Conservation (phyloP, 768 basidiomycete species). For the Gautieria morchelliformis region DNA sequence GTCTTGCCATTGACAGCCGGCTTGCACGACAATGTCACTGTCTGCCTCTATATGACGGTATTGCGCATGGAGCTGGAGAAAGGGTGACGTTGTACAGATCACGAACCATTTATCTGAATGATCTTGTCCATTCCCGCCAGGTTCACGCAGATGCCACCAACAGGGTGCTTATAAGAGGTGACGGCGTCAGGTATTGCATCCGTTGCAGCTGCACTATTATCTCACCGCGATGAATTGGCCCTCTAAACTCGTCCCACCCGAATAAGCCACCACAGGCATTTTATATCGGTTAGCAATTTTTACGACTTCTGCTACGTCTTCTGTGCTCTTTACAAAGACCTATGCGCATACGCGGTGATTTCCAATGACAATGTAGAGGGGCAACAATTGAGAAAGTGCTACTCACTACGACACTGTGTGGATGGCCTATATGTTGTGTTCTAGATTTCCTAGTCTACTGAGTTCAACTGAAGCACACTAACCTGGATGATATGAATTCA, state of each 20-base stretch:
- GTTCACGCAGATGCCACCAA: slow-evolving; percentile 72
- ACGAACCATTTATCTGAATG: slow-evolving; percentile 58
- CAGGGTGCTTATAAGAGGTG: slow-evolving; percentile 9
- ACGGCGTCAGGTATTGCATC: background rate
- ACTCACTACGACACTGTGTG: background rate
- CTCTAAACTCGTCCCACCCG: slow-evolving; percentile 76
- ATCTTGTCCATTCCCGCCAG: slow-evolving; percentile 73
- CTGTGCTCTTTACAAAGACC: slow-evolving; percentile 59
- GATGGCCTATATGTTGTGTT: background rate
- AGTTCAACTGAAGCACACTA: slow-evolving; percentile 9
- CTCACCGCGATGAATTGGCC: slow-evolving; percentile 61
- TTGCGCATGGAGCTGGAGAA: no score
- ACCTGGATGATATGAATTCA: slow-evolving; percentile 37
- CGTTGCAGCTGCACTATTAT: background rate
- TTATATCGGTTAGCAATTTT: slow-evolving; percentile 62
- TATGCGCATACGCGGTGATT: slow-evolving; percentile 30
- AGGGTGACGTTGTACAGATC: background rate
- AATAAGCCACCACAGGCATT: slow-evolving; percentile 72
- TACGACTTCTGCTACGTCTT: slow-evolving; percentile 75
- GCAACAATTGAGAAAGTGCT: background rate
- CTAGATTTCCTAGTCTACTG: background rate
- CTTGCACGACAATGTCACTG: slow-evolving; percentile 65
- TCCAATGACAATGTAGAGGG: background rate
- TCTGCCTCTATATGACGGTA: slow-evolving; percentile 43
- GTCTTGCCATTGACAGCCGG: slow-evolving; percentile 62